Percentiles rank a stretch among this genome's conserved stretches.
These are phyloP conservation scores for Cordyceps militaris DNA, from an alignment of 2,329 filamentous ascomycete genomes.

Conservation along the genomic window DNA sequence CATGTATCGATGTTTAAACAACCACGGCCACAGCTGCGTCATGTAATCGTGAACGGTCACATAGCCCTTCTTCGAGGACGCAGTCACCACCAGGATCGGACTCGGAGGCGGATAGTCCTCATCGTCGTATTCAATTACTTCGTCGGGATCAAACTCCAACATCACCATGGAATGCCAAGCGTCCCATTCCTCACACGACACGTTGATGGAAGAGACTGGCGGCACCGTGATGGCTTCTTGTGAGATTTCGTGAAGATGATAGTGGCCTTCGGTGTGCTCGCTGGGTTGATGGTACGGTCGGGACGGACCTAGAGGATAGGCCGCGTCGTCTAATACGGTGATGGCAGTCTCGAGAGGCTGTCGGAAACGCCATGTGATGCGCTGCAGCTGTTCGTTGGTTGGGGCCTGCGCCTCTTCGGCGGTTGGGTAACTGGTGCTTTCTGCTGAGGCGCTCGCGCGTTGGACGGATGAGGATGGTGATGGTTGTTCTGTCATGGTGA, in stretches of 20 bases:
- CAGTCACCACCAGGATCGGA: not conserved
- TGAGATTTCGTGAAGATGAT: constrained; percentile 3
- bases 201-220: not conserved
- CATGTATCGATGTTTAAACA: constrained; percentile 2
- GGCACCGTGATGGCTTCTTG: not conserved
- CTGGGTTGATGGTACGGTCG: constrained; percentile 1
- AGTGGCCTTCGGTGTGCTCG: not conserved
- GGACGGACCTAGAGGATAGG: constrained; percentile 1
- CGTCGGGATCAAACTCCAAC: not conserved
- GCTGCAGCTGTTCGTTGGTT: not conserved
- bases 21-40: constrained; percentile 2
- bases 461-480: not conserved
- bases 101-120: not conserved
- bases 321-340: not conserved
- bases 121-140: not conserved
- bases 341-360: not conserved
- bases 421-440: constrained; percentile 4
- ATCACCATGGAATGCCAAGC: not conserved
- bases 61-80: constrained; percentile 1
- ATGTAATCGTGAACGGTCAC: constrained; percentile 7
- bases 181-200: not conserved
- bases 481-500: constrained; percentile 3
- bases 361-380: constrained; percentile 1
- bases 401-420: not conserved
- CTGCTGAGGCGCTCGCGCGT: constrained; percentile 2